phyloP scores from a whole-genome alignment of 2,329 filamentous ascomycete genomes.

The Esteya vermicola region DNA sequence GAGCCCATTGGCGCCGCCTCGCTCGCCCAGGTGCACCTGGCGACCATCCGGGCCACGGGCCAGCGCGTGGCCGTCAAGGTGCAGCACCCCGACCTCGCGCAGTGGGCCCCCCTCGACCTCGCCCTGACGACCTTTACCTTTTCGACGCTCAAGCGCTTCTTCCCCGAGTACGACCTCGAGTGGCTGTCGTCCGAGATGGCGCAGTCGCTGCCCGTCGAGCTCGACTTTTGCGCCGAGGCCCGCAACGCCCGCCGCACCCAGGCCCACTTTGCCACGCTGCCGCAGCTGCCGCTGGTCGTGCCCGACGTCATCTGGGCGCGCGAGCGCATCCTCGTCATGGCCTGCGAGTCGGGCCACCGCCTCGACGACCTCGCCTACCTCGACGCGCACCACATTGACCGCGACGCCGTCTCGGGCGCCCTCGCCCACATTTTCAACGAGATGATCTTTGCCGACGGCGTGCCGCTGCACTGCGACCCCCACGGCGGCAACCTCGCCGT shows the following conservation, averaged over 20 bases:
- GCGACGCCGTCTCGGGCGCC: constrained; percentile 87
- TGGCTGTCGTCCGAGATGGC: constrained; percentile 96
- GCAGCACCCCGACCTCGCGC: constrained; percentile 77
- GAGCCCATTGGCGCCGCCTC: constrained; percentile 84
- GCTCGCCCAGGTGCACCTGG: constrained; percentile 85
- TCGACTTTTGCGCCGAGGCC: constrained; percentile 80
- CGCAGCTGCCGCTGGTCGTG: constrained; percentile 69
- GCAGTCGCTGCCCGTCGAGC: constrained; percentile 72
- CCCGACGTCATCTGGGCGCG: constrained; percentile 83
- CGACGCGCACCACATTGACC: constrained; percentile 73
- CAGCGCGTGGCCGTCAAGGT: constrained; percentile 92
- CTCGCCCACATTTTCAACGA: constrained; percentile 93
- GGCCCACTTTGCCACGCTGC: constrained; percentile 60
- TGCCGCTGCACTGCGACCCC: constrained; percentile 89
- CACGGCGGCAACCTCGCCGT: constrained; percentile 95
- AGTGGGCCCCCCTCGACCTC: constrained; percentile 83
- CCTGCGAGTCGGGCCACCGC: constrained; percentile 72
- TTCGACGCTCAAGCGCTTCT: constrained; percentile 76
- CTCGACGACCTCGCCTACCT: constrained; percentile 82
- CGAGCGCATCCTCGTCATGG: constrained; percentile 87
- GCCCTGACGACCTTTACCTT: constrained; percentile 82
- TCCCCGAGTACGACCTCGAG: constrained; percentile 93
- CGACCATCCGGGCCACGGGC: constrained; percentile 66
- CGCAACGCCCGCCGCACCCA: constrained; percentile 68
- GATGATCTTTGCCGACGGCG: constrained; percentile 90